Evolutionary conservation across 306 rosid species (phyloP).

Genomic region (Medicago arabica): DNA sequence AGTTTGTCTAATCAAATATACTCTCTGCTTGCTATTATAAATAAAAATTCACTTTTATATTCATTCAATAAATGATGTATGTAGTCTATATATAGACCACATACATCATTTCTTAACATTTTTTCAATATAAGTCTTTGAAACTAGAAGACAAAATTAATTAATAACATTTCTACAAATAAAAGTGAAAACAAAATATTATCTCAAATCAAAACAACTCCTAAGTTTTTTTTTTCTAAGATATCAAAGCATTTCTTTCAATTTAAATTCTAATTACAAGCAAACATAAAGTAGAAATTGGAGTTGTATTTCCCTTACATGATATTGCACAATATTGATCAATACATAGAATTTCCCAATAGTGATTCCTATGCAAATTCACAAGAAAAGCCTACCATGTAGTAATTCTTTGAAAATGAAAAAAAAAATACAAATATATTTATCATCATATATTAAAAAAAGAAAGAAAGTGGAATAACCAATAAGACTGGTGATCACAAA

Average conservation of each 20-base stretch:
- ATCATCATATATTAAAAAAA: neutral
- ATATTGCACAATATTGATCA: slow-evolving; percentile 29
- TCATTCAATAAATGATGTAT: no score
- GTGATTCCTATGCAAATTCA: slow-evolving; percentile 38
- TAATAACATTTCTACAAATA: neutral
- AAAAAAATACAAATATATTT: neutral
- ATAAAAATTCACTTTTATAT: no score
- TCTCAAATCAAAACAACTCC: neutral
- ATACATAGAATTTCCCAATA: slow-evolving; percentile 29
- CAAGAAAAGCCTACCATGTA: neutral
- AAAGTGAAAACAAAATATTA: neutral
- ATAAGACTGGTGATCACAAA: slow-evolving; percentile 30
- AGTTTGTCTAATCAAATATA: neutral
- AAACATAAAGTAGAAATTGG: slow-evolving; percentile 23
- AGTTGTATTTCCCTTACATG: slow-evolving; percentile 39
- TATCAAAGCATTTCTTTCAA: slow-evolving; percentile 21
- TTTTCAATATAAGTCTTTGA: neutral
- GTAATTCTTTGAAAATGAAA: slow-evolving; percentile 8
- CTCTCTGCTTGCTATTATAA: no score
- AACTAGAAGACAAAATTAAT: neutral
- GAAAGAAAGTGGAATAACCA: slow-evolving; percentile 20
- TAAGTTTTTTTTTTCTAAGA: neutral
- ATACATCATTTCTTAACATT: neutral
- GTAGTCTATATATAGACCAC: no score
- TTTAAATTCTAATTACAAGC: slow-evolving; percentile 44